phyloP scores from a whole-genome alignment of 768 basidiomycete species.

The Termitomyces titanicus region DNA sequence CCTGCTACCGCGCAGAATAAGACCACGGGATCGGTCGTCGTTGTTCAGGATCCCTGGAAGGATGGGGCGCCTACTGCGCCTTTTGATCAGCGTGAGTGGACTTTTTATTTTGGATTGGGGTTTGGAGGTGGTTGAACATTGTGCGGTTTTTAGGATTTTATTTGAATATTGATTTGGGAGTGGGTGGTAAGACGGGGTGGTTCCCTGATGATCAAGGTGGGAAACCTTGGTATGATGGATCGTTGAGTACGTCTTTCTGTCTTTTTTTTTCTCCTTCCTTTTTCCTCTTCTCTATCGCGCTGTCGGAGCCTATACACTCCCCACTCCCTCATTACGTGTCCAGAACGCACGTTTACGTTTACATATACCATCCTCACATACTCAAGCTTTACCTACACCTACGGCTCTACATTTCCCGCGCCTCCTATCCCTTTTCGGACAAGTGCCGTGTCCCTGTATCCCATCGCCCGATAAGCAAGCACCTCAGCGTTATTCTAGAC shows the following conservation, averaged over 20 bases:
- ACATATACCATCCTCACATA: background rate
- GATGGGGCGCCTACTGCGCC: slow-evolving; percentile 60
- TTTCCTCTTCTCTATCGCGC: background rate
- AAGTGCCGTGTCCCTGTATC: too few species aligned
- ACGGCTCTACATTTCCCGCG: background rate
- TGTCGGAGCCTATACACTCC: too few species aligned
- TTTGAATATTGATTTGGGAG: slow-evolving; percentile 70
- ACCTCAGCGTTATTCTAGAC: too few species aligned
- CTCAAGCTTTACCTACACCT: background rate
- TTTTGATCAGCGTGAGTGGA: slow-evolving; percentile 67
- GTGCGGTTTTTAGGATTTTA: slow-evolving; percentile 55
- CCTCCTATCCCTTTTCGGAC: background rate
- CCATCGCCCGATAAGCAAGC: background rate
- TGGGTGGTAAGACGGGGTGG: slow-evolving; percentile 84
- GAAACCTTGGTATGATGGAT: slow-evolving; percentile 77
- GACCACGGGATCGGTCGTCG: slow-evolving; percentile 45
- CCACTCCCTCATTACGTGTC: background rate
- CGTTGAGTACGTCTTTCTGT: slow-evolving; percentile 34
- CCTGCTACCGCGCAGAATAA: slow-evolving; percentile 61
- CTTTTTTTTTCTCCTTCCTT: background rate
- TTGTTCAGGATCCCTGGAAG: slow-evolving; percentile 66
- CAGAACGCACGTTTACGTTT: too few species aligned
- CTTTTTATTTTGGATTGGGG: slow-evolving; percentile 24
- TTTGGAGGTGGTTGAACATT: slow-evolving; percentile 12
- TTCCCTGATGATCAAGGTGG: slow-evolving; percentile 76